phyloP scores from a whole-genome alignment of 331 rosid genomes.

The Erythrophleum ivorense region DNA sequence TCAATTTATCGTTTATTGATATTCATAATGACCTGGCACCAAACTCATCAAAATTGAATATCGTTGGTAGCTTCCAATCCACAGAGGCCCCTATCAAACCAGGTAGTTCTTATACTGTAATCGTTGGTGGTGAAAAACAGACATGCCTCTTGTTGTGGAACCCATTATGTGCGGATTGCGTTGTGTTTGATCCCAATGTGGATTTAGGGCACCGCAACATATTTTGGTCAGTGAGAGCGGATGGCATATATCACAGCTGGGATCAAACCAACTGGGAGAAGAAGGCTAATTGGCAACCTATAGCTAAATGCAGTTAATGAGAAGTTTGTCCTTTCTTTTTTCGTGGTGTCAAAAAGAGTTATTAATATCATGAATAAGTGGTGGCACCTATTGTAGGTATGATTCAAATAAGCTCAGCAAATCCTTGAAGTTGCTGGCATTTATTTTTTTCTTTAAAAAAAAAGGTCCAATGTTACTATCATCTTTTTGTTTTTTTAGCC shows the following conservation, averaged over 20 bases:
- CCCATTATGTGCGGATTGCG: neutral
- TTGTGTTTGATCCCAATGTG: neutral
- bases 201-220: neutral
- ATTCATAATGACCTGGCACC: neutral
- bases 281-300: neutral
- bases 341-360: no score
- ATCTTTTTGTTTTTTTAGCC: no score
- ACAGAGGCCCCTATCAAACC: neutral
- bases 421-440: no score
- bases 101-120: neutral
- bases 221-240: neutral
- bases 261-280: neutral
- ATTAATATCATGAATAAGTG: no score
- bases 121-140: neutral
- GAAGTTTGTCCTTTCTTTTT: no score
- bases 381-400: no score
- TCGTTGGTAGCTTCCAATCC: neutral
- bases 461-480: no score
- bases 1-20: neutral
- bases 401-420: no score
- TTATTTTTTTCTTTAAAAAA: no score
- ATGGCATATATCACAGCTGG: neutral
- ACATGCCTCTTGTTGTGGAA: neutral
- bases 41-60: neutral
- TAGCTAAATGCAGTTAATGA: no score